phyloP scores from a whole-genome alignment of 2,329 filamentous ascomycete species.

The Aspergillus cejpii region DNA sequence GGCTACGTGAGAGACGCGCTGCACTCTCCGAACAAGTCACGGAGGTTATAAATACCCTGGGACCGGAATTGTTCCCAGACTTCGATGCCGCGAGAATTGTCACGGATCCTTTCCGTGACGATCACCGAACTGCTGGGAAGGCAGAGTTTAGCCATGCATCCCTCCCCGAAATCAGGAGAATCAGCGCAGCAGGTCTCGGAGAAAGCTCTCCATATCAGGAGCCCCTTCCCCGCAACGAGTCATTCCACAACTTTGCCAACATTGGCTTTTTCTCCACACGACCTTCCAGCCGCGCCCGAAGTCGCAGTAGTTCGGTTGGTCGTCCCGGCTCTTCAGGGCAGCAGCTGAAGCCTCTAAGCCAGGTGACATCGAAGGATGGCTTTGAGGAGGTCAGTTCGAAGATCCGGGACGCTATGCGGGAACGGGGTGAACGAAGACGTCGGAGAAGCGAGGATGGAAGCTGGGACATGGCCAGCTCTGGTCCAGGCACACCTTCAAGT shows the following conservation, averaged over 20 bases:
- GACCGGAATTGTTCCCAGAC: constrained; percentile 95
- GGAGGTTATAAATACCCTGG: constrained; percentile 86
- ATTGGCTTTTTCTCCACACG: constrained; percentile 87
- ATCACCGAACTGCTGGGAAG: constrained; percentile 13
- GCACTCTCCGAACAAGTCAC: constrained; percentile 77
- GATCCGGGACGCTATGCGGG: constrained; percentile 77
- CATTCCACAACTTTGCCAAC: constrained; percentile 79
- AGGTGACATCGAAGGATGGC: constrained; percentile 58
- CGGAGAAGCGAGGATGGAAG: constrained; percentile 42
- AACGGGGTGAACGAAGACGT: constrained; percentile 60
- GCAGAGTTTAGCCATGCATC: constrained; percentile 12
- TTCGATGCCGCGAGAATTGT: constrained; percentile 73
- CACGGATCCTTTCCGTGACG: constrained; percentile 44
- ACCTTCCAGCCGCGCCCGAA: constrained; percentile 72
- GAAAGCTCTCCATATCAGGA: constrained; percentile 29
- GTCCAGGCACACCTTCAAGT: constrained; percentile 32
- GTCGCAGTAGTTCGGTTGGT: constrained; percentile 62
- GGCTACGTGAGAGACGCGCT: constrained; percentile 64
- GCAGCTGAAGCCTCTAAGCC: constrained; percentile 63
- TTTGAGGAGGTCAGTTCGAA: constrained; percentile 78
- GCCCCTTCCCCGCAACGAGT: constrained; percentile 77
- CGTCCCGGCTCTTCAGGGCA: constrained; percentile 57
- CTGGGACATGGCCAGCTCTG: constrained; percentile 38
- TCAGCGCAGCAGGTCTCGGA: constrained; percentile 17
- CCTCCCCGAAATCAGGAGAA: constrained; percentile 20